phyloP scores from a whole-genome alignment of 768 basidiomycete species.

The Astraeus odoratus region DNA sequence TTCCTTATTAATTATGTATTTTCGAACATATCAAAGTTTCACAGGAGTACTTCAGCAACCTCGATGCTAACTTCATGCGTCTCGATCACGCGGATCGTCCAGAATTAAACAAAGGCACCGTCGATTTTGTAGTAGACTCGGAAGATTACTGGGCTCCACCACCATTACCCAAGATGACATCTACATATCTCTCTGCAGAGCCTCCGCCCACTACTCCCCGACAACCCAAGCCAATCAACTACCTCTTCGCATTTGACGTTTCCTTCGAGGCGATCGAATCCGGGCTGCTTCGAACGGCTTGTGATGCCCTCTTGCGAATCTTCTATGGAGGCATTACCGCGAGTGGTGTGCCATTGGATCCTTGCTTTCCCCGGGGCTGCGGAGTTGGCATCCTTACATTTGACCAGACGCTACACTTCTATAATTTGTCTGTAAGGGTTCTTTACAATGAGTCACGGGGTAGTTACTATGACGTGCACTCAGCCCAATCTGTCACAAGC shows the following conservation, averaged over 20 bases:
- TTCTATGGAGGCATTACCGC: constrained; percentile 51
- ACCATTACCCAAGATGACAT: constrained; percentile 45
- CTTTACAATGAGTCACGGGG: constrained; percentile 1
- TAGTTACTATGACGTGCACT: constrained; percentile 12
- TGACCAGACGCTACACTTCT: constrained; percentile 77
- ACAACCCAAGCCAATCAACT: constrained; percentile 59
- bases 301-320: constrained; percentile 50
- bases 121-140: constrained; percentile 76
- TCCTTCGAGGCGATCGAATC: constrained; percentile 58
- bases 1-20: constrained; percentile 1
- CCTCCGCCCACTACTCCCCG: constrained; percentile 42
- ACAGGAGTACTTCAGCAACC: constrained; percentile 75
- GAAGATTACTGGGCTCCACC: constrained; percentile 82
- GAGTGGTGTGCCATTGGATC: constrained; percentile 35
- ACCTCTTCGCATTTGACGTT: constrained; percentile 86
- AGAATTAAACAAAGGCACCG: constrained; percentile 85
- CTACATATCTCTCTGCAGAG: constrained; percentile 47
- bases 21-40: constrained; percentile 43
- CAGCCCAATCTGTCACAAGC: constrained; percentile 42
- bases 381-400: constrained; percentile 79
- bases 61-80: constrained; percentile 71
- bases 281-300: constrained; percentile 65
- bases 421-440: constrained; percentile 72
- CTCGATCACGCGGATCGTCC: constrained; percentile 77
- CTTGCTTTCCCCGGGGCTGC: constrained; percentile 48